Conservation (phyloP, 805 yeast genomes). For the Monosporozyma aerobia region DNA sequence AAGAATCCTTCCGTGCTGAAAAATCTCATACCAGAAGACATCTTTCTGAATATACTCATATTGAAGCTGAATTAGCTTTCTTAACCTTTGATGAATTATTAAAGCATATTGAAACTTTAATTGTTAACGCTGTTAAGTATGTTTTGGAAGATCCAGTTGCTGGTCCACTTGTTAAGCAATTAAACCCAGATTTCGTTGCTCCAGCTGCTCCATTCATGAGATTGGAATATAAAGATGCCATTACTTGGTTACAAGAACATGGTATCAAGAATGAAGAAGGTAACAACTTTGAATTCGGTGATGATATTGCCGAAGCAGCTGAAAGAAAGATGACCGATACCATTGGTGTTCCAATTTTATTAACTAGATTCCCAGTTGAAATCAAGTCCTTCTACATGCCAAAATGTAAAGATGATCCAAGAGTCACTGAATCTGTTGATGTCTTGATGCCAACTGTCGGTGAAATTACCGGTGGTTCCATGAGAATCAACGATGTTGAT, state of each 20-base stretch:
- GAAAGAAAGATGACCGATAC: constrained; percentile 98
- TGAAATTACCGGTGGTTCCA: constrained; percentile 97
- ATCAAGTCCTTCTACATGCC: constrained; percentile 98
- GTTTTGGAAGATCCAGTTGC: constrained; percentile 86
- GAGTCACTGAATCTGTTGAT: constrained; percentile 97
- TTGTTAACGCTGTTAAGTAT: constrained; percentile 60
- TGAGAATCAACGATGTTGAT: constrained; percentile 81
- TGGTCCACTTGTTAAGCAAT: constrained; percentile 79
- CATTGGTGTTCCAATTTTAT: constrained; percentile 83
- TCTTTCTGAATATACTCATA: constrained; percentile 91
- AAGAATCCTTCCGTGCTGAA: constrained; percentile 98
- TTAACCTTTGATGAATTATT: constrained; percentile 79
- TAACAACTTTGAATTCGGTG: constrained; percentile 88
- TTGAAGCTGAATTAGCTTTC: constrained; percentile 91
- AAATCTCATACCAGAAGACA: constrained; percentile 98
- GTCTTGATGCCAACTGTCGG: constrained; percentile 99
- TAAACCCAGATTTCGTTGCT: constrained; percentile 83
- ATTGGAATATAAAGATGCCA: constrained; percentile 82
- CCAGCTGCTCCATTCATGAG: constrained; percentile 86
- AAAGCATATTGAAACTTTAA: constrained; percentile 71
- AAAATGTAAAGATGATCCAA: constrained; percentile 77
- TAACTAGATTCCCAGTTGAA: constrained; percentile 92
- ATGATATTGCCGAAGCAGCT: constrained; percentile 98
- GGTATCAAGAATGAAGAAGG: constrained; percentile 93
- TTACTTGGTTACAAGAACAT: constrained; percentile 94